phyloP scores from a whole-genome alignment of 1,284 basidiomycete genomes.

The Neolentinus lepideus region DNA sequence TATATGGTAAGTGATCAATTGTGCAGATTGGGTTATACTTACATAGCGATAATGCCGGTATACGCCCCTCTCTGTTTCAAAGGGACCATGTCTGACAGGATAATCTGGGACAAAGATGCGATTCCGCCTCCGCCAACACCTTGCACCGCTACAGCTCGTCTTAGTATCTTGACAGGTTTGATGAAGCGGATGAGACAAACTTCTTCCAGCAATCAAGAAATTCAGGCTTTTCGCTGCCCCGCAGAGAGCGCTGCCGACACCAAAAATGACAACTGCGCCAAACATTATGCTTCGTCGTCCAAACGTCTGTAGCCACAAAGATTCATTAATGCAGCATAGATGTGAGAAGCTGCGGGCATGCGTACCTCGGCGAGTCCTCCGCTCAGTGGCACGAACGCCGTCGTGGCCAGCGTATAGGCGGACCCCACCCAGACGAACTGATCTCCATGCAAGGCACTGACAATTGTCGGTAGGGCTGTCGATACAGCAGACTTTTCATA shows the following conservation, averaged over 20 bases:
- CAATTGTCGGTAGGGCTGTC: conserved; percentile 29
- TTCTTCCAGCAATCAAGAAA: conserved; percentile 32
- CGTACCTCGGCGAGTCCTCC: conserved; percentile 23
- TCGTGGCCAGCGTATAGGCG: conserved; percentile 27
- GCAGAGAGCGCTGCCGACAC: conserved; percentile 35
- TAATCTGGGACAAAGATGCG: conserved; percentile 30
- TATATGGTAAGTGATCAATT: conserved; percentile 2
- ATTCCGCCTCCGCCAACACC: conserved; percentile 45
- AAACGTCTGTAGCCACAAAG: conserved; percentile 20
- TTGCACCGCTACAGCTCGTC: conserved; percentile 27
- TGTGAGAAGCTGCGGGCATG: background rate
- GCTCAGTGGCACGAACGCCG: conserved; percentile 27
- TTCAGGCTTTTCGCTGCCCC: conserved; percentile 33
- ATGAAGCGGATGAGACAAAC: conserved; percentile 13
- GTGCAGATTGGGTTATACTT: conserved; percentile 3
- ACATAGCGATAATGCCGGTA: conserved; percentile 24
- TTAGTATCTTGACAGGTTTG: background rate
- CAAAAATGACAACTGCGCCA: conserved; percentile 28
- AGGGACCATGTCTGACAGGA: conserved; percentile 38
- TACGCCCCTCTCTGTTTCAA: conserved; percentile 30
- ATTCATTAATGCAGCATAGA: background rate
- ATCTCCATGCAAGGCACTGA: conserved; percentile 22
- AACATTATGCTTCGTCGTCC: conserved; percentile 32
- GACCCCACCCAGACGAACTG: conserved; percentile 30
- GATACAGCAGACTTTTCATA: conserved; percentile 19